Evolutionary conservation across 78 protist genomes (phyloP), one percentile per base, ranked within the genome.

Genomic region (Dictyostelium citrinum): DNA sequence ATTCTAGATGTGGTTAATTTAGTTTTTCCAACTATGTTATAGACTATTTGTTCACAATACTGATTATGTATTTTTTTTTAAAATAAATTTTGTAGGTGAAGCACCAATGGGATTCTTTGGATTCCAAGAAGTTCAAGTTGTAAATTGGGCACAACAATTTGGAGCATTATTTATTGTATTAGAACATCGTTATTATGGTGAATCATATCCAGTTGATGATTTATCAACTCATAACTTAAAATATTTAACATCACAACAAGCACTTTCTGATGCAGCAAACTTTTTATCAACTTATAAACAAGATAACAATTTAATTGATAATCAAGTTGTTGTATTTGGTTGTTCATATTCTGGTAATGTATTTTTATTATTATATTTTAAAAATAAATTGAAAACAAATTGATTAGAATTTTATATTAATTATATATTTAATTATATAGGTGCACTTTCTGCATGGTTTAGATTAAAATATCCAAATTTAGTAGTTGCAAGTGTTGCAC

Each of bases 181-280:
- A 20, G 96, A 93, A 78, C 96, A 90, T 35, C 45, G 95, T 39
- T 90, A 70, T 68, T 93, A 83, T 46, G 96, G 96, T 72, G 43
- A 76, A 49, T 80, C 90, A 7, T 45, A 76, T 29, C 96, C 96
- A 43, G 72, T 71, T 6, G 22, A 41, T 5, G 93, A 84, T 55
- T 46, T 93, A 7, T 72, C 85, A 49, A 85, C 96, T 17, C n/a
- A 51, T 0, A 84, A 93, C n/a, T 86, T 93, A 11, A 39, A 64
- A 27, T 76, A 35, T n/a, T 17, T 85, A 9, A 84, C 86, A 11
- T 61, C 76, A 24, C 85, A 85, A 61, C 96, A 93, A 39, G 96
- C 85, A 41, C 90, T 93, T 29, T 91, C 90, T 0, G 96, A 93
- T 58, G 91, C 91, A 31, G 96, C 96, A 75, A 86, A 84, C 81